Evolutionary conservation across 2,329 filamentous ascomycete genomes (phyloP), one percentile per base, ranked within the genome.

Genomic region (Neodidymelliopsis sp.): DNA sequence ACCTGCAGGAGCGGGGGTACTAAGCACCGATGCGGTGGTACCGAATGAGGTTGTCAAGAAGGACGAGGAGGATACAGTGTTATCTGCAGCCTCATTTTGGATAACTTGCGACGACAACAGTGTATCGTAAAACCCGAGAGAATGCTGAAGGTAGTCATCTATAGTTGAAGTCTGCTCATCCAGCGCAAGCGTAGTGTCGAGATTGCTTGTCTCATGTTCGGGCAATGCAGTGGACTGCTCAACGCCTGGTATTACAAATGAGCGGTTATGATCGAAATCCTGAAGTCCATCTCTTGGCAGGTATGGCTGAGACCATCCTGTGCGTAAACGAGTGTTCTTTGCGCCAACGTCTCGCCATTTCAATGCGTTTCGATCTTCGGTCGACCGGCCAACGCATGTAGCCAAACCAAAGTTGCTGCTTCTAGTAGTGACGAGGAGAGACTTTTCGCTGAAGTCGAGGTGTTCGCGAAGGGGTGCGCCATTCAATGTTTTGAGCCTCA

Each of bases 71-170:
- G 57, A 60, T 49, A 62, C 64, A 6, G 70, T 70, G 12, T 65
- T 61, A 37, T 74, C 72, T n/a, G 38, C 48, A 12, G 28, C 49
- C 6, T 33, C 23, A 20, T 60, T 58, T 10, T 51, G 49, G 1
- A 57, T 40, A 20, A 67, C 74, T 51, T 88, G 82, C 1, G 86
- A 88, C 0, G 85, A 88, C 1, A 81, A 73, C 4, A 88, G 71
- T 11, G 84, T 82, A 54, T 89, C 81, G 66, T 95, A 84, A 11
- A 87, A 75, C 2, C 85, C 82, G 37, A 95, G 80, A 0, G 90
- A 94, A 62, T 93, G 84, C 56, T 94, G 84, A 61, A 90, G 89
- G 69, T 94, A 95, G 7, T 56, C 61, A 27, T 65, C 57, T 4
- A 54, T 35, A 8, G 55, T 51, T 4, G 59, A 41, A 3, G 52